Conservation (phyloP, 371 early-diverging fungal genomes). For the Mortierella sp. region DNA sequence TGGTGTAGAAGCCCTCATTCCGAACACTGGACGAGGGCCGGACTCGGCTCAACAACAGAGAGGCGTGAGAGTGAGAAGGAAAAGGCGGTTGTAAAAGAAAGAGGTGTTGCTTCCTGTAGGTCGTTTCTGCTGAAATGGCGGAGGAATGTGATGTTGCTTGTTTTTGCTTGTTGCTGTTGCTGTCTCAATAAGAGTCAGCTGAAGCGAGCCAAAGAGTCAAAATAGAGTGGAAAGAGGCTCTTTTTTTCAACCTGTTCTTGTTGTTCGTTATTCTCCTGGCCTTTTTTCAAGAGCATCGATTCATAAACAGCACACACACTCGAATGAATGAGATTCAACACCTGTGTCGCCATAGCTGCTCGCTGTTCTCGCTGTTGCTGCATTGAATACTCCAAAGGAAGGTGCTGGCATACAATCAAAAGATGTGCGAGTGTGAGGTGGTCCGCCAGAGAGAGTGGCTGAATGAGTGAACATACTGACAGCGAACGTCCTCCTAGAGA, state of each 20-base stretch:
- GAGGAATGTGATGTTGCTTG: background rate
- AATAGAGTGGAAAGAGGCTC: background rate
- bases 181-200: background rate
- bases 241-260: background rate
- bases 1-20: background rate
- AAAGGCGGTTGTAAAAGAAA: background rate
- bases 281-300: background rate
- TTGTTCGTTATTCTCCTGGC: background rate
- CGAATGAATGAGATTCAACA: conserved; percentile 1
- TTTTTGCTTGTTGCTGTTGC: background rate
- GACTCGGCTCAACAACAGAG: conserved; percentile 3
- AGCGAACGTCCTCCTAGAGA: no score
- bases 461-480: background rate
- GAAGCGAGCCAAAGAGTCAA: background rate
- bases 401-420: background rate
- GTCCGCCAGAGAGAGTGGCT: background rate
- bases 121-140: background rate
- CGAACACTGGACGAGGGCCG: background rate
- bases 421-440: background rate
- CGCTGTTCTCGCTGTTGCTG: background rate
- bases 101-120: no score
- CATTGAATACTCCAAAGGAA: background rate
- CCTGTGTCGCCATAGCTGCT: background rate
- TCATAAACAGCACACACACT: background rate
- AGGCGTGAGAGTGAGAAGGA: background rate